Base-by-base conservation (phyloP, 2,329 filamentous ascomycete genomes). In the Blastomyces silverae region DNA sequence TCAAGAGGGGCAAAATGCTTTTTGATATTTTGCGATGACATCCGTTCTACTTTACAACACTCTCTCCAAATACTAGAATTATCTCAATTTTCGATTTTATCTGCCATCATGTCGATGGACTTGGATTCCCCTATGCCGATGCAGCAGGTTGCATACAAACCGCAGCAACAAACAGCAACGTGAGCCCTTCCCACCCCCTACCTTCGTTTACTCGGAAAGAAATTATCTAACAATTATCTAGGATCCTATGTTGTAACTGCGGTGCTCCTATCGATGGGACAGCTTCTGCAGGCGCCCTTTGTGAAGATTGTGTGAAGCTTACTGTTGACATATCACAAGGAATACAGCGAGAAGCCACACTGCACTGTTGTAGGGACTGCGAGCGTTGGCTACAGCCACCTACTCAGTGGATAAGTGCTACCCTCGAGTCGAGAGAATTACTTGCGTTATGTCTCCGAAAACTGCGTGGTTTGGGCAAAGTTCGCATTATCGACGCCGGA, bases 161-260 rank as follows among this genome's bases (percentile, higher is more conserved):
- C 76, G 63, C 75, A 76, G 66, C 73, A 75, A 70, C 71, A 72
- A 64, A 75, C 79, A 68, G 85, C 85, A 68, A 88, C 85, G 83
- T 84, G 76, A 70, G 81, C 74, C 2, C 17, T n/a, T 17, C 56
- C 62, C 22, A 15, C 65, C 39, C 52, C 46, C 57, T 64, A 59
- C 63, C 48, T 15, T 53, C 0, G 4, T 31, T 13, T 25, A 28
- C 62, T 58, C 61, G 63, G 67, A 70, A 67, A 66, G 44, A 42
- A 52, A 64, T 67, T 28, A 60, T 61, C 69, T 69, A 68, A 67
- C 28, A 60, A 46, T 64, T 48, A 61, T 63, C 60, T 34, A 90
- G 87, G n/a, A 96, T 97, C 74, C 89, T 99, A 65, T 99, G 94
- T 79, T 96, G 91, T 82, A 96, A 97, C 83, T 99, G 94, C 78